Evolutionary conservation across 768 basidiomycete species (phyloP).

Genomic region (Tremella fuciformis): DNA sequence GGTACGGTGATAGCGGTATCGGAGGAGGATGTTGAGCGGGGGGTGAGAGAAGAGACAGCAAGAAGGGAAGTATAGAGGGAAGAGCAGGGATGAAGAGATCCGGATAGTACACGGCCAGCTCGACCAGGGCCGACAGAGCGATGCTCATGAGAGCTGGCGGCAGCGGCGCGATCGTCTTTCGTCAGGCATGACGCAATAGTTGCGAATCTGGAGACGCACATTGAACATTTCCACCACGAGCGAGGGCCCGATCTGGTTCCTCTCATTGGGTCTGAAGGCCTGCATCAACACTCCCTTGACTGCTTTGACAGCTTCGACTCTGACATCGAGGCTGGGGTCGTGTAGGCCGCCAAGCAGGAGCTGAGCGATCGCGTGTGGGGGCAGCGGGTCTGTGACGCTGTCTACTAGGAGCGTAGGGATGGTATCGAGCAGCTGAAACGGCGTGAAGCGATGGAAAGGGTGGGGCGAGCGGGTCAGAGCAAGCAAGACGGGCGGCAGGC

Average conservation of each 20-base stretch:
- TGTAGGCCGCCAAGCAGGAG: constrained; percentile 40
- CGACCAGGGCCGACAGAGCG: constrained; percentile 35
- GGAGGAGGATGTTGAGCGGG: constrained; percentile 12
- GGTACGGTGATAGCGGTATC: constrained; percentile 25
- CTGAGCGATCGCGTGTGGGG: constrained; percentile 33
- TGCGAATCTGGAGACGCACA: constrained; percentile 16
- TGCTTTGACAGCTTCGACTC: constrained; percentile 43
- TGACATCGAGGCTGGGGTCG: constrained; percentile 40
- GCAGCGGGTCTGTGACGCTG: constrained; percentile 28
- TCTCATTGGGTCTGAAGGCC: constrained; percentile 32
- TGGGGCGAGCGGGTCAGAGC: constrained; percentile 30
- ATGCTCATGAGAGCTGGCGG: constrained; percentile 25
- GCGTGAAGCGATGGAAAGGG: constrained; percentile 43
- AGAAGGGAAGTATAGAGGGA: constrained; percentile 20
- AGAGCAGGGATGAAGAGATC: constrained; percentile 27
- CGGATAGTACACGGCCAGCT: constrained; percentile 36
- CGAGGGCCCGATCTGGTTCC: constrained; percentile 29
- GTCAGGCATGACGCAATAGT: background rate
- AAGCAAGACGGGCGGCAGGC: constrained; percentile 40
- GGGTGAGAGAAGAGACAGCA: constrained; percentile 28
- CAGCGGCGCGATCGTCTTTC: constrained; percentile 23
- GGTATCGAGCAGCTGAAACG: constrained; percentile 38
- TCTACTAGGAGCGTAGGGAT: constrained; percentile 41
- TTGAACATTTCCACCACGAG: constrained; percentile 32
- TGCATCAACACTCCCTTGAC: constrained; percentile 33